phyloP scores from a whole-genome alignment of 371 early-diverging fungal genomes.

The Nematocida major region DNA sequence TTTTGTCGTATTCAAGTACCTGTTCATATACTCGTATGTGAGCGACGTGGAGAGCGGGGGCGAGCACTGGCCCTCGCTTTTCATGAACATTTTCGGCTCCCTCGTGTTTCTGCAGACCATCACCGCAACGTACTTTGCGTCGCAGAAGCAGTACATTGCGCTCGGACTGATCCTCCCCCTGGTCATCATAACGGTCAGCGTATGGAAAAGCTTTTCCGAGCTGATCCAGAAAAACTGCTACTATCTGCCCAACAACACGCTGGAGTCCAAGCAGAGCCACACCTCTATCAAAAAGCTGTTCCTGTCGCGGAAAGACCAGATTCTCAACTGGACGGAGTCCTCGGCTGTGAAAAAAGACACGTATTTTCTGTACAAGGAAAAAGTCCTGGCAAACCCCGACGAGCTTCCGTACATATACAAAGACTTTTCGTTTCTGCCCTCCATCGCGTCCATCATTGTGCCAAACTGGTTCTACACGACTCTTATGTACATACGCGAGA shows the following conservation, averaged over 20 bases:
- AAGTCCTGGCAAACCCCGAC: not conserved
- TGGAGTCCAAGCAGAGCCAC: conserved; percentile 15
- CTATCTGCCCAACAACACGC: conserved; percentile 38
- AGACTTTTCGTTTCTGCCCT: conserved; percentile 47
- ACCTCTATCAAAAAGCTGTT: conserved; percentile 7
- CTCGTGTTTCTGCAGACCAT: conserved; percentile 59
- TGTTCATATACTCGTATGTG: conserved; percentile 61
- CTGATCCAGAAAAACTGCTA: conserved; percentile 57
- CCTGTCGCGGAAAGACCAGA: conserved; percentile 1
- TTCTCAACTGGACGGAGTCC: conserved; percentile 44
- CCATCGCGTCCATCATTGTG: conserved; percentile 5
- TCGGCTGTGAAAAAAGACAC: conserved; percentile 16
- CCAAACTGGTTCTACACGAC: conserved; percentile 41
- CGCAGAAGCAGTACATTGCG: conserved; percentile 20
- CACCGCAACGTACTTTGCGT: conserved; percentile 52
- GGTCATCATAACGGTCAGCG: conserved; percentile 52
- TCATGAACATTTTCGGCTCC: conserved; percentile 56
- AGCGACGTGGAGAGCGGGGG: conserved; percentile 65
- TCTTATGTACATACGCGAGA: conserved; percentile 9
- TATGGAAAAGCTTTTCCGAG: conserved; percentile 22
- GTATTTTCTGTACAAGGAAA: not conserved
- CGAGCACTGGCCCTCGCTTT: conserved; percentile 56
- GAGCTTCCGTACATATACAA: conserved; percentile 34
- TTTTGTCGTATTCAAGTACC: conserved; percentile 62
- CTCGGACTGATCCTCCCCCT: conserved; percentile 51